These are phyloP conservation scores for Orbilia brochopaga DNA, from an alignment of 2,329 filamentous ascomycete genomes.

Conservation along the genomic window DNA sequence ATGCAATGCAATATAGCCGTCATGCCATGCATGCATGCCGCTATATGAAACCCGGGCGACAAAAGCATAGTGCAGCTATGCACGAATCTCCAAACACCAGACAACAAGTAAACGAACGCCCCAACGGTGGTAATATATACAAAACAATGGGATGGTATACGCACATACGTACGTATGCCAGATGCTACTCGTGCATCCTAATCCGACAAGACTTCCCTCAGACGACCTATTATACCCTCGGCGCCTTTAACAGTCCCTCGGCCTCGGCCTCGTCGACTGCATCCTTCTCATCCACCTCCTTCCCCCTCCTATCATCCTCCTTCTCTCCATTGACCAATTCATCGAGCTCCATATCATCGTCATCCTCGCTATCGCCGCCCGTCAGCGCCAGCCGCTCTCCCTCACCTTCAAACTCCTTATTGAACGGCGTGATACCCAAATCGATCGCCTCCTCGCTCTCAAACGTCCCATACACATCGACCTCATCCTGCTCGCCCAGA, in stretches of 20 bases:
- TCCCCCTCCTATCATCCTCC: neutral
- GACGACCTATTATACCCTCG: constrained; percentile 24
- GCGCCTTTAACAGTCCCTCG: constrained; percentile 30
- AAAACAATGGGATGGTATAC: neutral
- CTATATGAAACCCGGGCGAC: neutral
- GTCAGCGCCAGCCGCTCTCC: constrained; percentile 23
- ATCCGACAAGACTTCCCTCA: too few species aligned
- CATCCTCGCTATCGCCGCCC: constrained; percentile 18
- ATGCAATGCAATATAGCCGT: neutral
- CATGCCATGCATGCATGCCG: neutral
- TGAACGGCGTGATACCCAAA: constrained; percentile 47
- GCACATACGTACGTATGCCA: neutral
- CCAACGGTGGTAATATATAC: neutral
- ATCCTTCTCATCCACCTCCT: neutral
- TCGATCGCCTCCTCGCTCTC: constrained; percentile 46
- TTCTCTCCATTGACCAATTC: constrained; percentile 30
- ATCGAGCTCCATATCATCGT: constrained; percentile 28
- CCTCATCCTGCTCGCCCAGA: constrained; percentile 43
- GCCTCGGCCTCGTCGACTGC: constrained; percentile 22
- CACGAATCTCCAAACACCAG: neutral
- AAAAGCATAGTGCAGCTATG: neutral
- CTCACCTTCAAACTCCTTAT: constrained; percentile 47
- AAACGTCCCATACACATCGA: constrained; percentile 45
- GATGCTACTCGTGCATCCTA: neutral
- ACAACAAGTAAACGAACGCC: neutral